Percentiles rank a stretch among this genome's conserved stretches.
phyloP scores from a whole-genome alignment of 768 basidiomycete genomes.

The Rhizopogon vinicolor region DNA sequence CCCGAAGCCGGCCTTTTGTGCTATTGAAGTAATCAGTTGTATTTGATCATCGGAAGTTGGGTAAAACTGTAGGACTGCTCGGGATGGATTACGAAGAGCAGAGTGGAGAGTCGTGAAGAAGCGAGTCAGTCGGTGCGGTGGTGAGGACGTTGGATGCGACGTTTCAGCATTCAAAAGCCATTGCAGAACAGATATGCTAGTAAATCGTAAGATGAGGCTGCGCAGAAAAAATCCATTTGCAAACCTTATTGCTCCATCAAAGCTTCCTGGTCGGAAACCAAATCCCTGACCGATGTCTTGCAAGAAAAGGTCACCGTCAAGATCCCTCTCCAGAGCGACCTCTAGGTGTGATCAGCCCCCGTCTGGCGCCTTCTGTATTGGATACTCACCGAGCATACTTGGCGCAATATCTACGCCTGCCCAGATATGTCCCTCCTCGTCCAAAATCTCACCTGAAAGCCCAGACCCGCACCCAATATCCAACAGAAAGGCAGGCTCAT shows the following conservation, averaged over 20 bases:
- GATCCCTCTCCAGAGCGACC: constrained; percentile 92
- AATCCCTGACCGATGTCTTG: constrained; percentile 99
- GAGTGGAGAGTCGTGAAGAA: constrained; percentile 95
- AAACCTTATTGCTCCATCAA: constrained; percentile 96
- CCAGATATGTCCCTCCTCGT: constrained; percentile 93
- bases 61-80: constrained; percentile 92
- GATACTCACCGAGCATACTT: constrained; percentile 85
- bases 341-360: constrained; percentile 42
- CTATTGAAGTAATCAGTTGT: constrained; percentile 87
- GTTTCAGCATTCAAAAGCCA: constrained; percentile 98
- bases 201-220: background rate
- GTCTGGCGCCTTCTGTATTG: background rate
- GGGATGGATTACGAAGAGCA: constrained; percentile 76
- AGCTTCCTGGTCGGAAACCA: constrained; percentile 93
- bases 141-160: constrained; percentile 83
- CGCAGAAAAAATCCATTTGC: constrained; percentile 9
- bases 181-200: constrained; percentile 95
- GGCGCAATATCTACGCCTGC: constrained; percentile 92
- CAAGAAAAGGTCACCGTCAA: constrained; percentile 93
- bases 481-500: constrained; percentile 78
- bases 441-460: constrained; percentile 91
- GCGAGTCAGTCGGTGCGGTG: constrained; percentile 74
- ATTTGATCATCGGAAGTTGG: constrained; percentile 97
- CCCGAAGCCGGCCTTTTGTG: constrained; percentile 93
- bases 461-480: constrained; percentile 99